Evolutionary conservation across 2,329 filamentous ascomycete species (phyloP).

Genomic region (Truncatella angustata): DNA sequence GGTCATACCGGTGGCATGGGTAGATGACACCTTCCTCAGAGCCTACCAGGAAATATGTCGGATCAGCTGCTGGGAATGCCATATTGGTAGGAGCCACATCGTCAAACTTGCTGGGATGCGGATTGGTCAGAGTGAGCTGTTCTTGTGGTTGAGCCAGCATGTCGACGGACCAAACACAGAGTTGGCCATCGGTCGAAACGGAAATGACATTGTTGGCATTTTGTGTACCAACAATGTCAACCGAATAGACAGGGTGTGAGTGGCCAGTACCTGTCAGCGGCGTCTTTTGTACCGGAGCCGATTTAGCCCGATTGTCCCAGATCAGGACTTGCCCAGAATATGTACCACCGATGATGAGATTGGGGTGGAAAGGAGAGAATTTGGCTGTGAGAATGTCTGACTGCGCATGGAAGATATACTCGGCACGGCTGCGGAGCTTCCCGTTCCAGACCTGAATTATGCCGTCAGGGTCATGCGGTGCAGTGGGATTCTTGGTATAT

Average conservation of each 20-base stretch:
- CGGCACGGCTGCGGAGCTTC: slow-evolving; percentile 88
- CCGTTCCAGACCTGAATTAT: slow-evolving; percentile 96
- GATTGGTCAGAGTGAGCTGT: slow-evolving; percentile 82
- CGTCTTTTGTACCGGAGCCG: slow-evolving; percentile 90
- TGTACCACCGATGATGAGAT: slow-evolving; percentile 90
- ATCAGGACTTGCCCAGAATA: slow-evolving; percentile 96
- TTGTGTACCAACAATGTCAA: slow-evolving; percentile 95
- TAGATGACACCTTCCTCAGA: slow-evolving; percentile 97
- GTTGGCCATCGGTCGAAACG: slow-evolving; percentile 91
- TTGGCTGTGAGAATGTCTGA: slow-evolving; percentile 94
- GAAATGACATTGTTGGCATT: slow-evolving; percentile 99
- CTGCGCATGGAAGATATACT: slow-evolving; percentile 95
- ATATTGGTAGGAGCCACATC: slow-evolving; percentile 94
- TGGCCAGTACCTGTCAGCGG: slow-evolving; percentile 92
- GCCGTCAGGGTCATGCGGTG: slow-evolving; percentile 89
- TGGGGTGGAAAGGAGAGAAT: slow-evolving; percentile 98
- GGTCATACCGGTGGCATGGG: slow-evolving; percentile 94
- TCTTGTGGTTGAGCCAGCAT: slow-evolving; percentile 98
- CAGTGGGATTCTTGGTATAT: slow-evolving; percentile 95
- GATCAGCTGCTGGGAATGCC: slow-evolving; percentile 90
- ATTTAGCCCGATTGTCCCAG: slow-evolving; percentile 92
- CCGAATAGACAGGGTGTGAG: slow-evolving; percentile 92
- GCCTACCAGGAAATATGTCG: slow-evolving; percentile 95
- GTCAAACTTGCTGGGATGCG: slow-evolving; percentile 84
- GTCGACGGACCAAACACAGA: slow-evolving; percentile 96